Percentiles rank a stretch among this genome's conserved stretches.
These are phyloP conservation scores for Lipomyces lipofer DNA, from an alignment of 805 yeast species.

Conservation along the genomic window DNA sequence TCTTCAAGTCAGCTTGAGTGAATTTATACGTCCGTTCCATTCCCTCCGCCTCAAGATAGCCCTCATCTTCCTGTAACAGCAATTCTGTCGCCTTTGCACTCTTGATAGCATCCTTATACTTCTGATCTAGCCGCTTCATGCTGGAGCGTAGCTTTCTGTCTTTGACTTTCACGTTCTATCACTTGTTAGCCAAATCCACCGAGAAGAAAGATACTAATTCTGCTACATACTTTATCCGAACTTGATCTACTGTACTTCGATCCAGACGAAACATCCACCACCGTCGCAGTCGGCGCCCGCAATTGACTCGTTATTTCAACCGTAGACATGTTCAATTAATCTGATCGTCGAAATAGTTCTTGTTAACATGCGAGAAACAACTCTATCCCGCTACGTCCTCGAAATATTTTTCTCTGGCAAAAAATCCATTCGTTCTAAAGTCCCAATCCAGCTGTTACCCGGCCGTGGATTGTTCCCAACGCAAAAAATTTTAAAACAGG, in stretches of 20 bases:
- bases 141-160: constrained; percentile 66
- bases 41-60: constrained; percentile 89
- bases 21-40: constrained; percentile 91
- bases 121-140: constrained; percentile 65
- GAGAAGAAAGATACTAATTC: not conserved
- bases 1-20: constrained; percentile 72
- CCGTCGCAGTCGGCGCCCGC: too few species aligned
- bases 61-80: constrained; percentile 78
- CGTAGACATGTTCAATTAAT: constrained; percentile 9
- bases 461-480: too few species aligned
- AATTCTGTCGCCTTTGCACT: constrained; percentile 87
- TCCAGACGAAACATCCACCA: too few species aligned
- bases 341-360: too few species aligned
- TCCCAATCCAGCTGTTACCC: too few species aligned
- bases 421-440: too few species aligned
- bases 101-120: constrained; percentile 73
- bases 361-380: too few species aligned
- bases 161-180: constrained; percentile 39
- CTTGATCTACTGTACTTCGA: not conserved
- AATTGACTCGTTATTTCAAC: too few species aligned
- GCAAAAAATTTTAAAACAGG: too few species aligned
- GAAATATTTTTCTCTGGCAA: too few species aligned
- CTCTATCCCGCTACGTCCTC: too few species aligned
- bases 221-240: constrained; percentile 11
- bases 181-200: too few species aligned